phyloP scores from a whole-genome alignment of 352 stramenopile species.

The Paralagenidium karlingii region DNA sequence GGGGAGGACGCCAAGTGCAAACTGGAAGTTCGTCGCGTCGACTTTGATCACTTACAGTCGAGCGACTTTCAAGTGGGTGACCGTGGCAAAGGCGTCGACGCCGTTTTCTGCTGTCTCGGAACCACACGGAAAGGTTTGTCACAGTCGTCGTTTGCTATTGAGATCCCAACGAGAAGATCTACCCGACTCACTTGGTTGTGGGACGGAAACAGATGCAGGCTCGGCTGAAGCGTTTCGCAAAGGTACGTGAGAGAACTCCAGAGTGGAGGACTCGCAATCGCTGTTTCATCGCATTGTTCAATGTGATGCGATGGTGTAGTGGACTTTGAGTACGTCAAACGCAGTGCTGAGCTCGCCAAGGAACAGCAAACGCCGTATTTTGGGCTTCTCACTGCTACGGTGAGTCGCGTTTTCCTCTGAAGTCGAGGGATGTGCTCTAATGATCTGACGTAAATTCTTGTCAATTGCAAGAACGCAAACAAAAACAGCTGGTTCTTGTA shows the following conservation, averaged over 20 bases:
- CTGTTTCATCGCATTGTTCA: no score
- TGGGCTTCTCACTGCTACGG: slow-evolving; percentile 41
- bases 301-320: slow-evolving; percentile 27
- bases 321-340: slow-evolving; percentile 51
- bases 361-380: slow-evolving; percentile 33
- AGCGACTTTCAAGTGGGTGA: slow-evolving; percentile 30
- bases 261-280: no score
- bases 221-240: slow-evolving; percentile 56
- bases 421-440: neutral
- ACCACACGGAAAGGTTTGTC: slow-evolving; percentile 47
- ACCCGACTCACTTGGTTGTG: neutral
- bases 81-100: slow-evolving; percentile 22
- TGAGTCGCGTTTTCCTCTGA: slow-evolving; percentile 11
- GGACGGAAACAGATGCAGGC: slow-evolving; percentile 16
- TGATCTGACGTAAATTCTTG: no score
- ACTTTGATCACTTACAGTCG: no score
- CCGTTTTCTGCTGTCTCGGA: slow-evolving; percentile 56
- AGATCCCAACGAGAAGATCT: neutral
- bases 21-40: slow-evolving; percentile 30
- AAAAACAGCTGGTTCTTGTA: slow-evolving; percentile 75
- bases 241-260: no score
- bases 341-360: slow-evolving; percentile 41
- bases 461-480: slow-evolving; percentile 22
- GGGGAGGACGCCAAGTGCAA: slow-evolving; percentile 20
- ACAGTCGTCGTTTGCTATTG: neutral